phyloP scores from a whole-genome alignment of 1,139 yeast genomes.

The Blastobotrys capitulatus region DNA sequence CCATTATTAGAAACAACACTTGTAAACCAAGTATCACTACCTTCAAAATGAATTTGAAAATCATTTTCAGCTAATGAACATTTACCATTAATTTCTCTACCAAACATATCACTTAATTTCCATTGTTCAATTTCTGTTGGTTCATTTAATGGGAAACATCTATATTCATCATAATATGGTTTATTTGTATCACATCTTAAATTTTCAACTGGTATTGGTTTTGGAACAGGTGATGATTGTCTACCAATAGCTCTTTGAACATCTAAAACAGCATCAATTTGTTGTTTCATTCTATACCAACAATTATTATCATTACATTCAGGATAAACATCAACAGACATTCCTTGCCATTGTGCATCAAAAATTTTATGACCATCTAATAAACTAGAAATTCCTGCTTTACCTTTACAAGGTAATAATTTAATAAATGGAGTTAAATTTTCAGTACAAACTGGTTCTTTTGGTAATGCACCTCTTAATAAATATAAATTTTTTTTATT shows the following conservation, averaged over 20 bases:
- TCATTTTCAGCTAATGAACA: conserved; percentile 42
- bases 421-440: conserved; percentile 91
- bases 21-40: conserved; percentile 27
- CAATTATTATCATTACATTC: conserved; percentile 38
- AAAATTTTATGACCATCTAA: conserved; percentile 95
- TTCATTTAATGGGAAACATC: conserved; percentile 73
- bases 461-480: conserved; percentile 82
- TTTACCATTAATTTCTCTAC: conserved; percentile 58
- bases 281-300: conserved; percentile 54
- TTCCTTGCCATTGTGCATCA: conserved; percentile 91
- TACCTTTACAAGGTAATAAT: conserved; percentile 86
- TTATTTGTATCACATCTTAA: conserved; percentile 68
- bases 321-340: conserved; percentile 80
- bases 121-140: conserved; percentile 45
- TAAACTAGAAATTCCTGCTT: conserved; percentile 79
- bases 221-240: conserved; percentile 67
- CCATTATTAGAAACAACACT: conserved; percentile 3
- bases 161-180: conserved; percentile 49
- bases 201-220: conserved; percentile 62
- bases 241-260: conserved; percentile 62
- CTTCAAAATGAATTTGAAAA: conserved; percentile 27
- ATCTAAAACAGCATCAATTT: conserved; percentile 71
- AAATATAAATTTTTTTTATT: conserved; percentile 39
- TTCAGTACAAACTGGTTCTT: conserved; percentile 96
- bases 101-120: conserved; percentile 62